Evolutionary conservation across 805 yeast species (phyloP).

Genomic region (Debaryomyces castellii): DNA sequence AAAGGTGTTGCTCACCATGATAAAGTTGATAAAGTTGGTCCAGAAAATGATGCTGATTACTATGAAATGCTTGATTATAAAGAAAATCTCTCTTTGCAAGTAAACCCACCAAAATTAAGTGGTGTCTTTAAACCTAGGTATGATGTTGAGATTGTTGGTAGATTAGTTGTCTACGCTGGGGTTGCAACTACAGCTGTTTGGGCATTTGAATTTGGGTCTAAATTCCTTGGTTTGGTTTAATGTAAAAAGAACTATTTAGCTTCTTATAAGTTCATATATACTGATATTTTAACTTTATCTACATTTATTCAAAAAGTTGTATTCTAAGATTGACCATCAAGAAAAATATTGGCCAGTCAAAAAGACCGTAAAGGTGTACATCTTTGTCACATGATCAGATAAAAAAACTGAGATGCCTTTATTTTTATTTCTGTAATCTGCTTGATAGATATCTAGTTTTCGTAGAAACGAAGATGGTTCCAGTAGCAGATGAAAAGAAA

Average conservation of each 20-base stretch:
- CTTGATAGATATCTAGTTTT: not conserved
- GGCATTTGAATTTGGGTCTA: constrained; percentile 33
- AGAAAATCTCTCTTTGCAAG: constrained; percentile 4
- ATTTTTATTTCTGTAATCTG: not conserved
- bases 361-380: not conserved
- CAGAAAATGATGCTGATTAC: constrained; percentile 39
- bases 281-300: not conserved
- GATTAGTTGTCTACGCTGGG: constrained; percentile 81
- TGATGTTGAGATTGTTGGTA: constrained; percentile 74
- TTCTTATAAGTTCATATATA: not conserved
- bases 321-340: not conserved
- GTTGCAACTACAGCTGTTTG: constrained; percentile 58
- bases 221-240: constrained; percentile 1
- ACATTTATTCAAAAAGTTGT: no score
- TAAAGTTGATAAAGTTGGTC: constrained; percentile 31
- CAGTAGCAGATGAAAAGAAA: constrained; percentile 8
- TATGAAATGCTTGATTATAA: constrained; percentile 40
- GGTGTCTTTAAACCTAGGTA: constrained; percentile 62
- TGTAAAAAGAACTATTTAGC: not conserved
- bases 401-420: constrained; percentile 1
- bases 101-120: constrained; percentile 15
- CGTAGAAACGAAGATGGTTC: constrained; percentile 1
- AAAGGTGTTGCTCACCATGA: constrained; percentile 24
- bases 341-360: not conserved
- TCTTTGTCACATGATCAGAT: not conserved